Percentiles rank a stretch among this genome's conserved stretches.
phyloP scores from a whole-genome alignment of 768 basidiomycete species.

The Gymnopilus junonius region DNA sequence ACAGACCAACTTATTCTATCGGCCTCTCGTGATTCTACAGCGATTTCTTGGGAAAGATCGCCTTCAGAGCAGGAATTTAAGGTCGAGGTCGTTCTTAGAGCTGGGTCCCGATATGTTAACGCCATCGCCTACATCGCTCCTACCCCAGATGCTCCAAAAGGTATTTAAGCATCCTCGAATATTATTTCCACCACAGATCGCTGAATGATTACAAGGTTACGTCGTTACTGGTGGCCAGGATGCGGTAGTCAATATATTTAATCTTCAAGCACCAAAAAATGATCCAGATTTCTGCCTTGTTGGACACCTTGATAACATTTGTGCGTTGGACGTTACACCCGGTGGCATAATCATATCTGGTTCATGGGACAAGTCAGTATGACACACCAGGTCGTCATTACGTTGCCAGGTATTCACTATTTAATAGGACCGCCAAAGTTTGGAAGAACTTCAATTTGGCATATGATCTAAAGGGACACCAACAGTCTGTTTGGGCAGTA shows the following conservation, averaged over 20 bases:
- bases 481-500: slow-evolving; percentile 95
- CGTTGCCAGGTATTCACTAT: neutral
- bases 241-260: slow-evolving; percentile 83
- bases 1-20: slow-evolving; percentile 81
- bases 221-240: slow-evolving; percentile 91
- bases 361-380: slow-evolving; percentile 91
- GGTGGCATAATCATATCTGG: slow-evolving; percentile 87
- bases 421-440: slow-evolving; percentile 85
- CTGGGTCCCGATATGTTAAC: slow-evolving; percentile 80
- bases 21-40: slow-evolving; percentile 89
- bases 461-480: slow-evolving; percentile 82
- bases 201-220: slow-evolving; percentile 61
- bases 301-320: slow-evolving; percentile 92
- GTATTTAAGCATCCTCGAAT: slow-evolving; percentile 40
- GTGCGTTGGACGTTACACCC: slow-evolving; percentile 73
- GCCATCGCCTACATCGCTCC: slow-evolving; percentile 79
- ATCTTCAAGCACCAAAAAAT: slow-evolving; percentile 56
- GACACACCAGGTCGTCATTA: neutral
- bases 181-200: slow-evolving; percentile 11
- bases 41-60: slow-evolving; percentile 80
- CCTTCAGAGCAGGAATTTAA: slow-evolving; percentile 53
- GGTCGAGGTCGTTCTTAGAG: slow-evolving; percentile 56
- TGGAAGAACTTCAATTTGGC: slow-evolving; percentile 81
- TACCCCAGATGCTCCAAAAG: slow-evolving; percentile 69
- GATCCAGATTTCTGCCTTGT: slow-evolving; percentile 84